These are phyloP conservation scores for Blastobotrys robertii DNA, from an alignment of 805 yeast species.

Conservation along the genomic window DNA sequence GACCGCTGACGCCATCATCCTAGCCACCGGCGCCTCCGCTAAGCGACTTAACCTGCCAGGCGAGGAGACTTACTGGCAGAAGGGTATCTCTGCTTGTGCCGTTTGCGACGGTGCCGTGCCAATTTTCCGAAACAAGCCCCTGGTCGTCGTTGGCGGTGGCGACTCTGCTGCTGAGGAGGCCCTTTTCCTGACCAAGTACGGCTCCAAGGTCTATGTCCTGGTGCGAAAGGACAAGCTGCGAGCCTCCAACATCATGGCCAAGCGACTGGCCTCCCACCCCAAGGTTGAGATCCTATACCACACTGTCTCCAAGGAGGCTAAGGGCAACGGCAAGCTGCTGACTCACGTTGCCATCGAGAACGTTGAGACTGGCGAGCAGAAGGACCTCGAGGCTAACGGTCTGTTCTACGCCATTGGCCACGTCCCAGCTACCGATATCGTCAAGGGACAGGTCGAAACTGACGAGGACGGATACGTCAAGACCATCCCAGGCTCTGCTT, in stretches of 20 bases:
- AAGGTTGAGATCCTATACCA: slow-evolving; percentile 87
- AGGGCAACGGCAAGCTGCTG: slow-evolving; percentile 87
- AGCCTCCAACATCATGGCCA: slow-evolving; percentile 96
- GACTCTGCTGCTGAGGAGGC: slow-evolving; percentile 99
- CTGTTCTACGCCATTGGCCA: slow-evolving; percentile 98
- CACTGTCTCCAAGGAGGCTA: slow-evolving; percentile 76
- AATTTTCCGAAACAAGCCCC: slow-evolving; percentile 93
- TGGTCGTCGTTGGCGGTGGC: slow-evolving; percentile 98
- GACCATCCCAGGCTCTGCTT: slow-evolving; percentile 83
- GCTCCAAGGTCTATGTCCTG: slow-evolving; percentile 85
- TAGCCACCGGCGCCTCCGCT: slow-evolving; percentile 98
- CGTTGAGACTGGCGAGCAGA: slow-evolving; percentile 57
- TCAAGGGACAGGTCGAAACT: slow-evolving; percentile 66
- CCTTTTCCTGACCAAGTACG: slow-evolving; percentile 90
- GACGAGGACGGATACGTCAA: slow-evolving; percentile 84
- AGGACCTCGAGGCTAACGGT: slow-evolving; percentile 74
- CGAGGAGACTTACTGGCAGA: slow-evolving; percentile 97
- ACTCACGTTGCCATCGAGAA: slow-evolving; percentile 55
- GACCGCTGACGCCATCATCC: slow-evolving; percentile 83
- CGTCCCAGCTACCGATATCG: slow-evolving; percentile 83
- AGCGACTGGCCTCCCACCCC: slow-evolving; percentile 72
- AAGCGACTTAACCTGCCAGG: slow-evolving; percentile 91
- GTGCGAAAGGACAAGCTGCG: slow-evolving; percentile 92
- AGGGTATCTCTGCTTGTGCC: slow-evolving; percentile 98
- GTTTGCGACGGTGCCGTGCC: slow-evolving; percentile 99